phyloP scores from a whole-genome alignment of 75 land plant species.

The Azolla pinnata region DNA sequence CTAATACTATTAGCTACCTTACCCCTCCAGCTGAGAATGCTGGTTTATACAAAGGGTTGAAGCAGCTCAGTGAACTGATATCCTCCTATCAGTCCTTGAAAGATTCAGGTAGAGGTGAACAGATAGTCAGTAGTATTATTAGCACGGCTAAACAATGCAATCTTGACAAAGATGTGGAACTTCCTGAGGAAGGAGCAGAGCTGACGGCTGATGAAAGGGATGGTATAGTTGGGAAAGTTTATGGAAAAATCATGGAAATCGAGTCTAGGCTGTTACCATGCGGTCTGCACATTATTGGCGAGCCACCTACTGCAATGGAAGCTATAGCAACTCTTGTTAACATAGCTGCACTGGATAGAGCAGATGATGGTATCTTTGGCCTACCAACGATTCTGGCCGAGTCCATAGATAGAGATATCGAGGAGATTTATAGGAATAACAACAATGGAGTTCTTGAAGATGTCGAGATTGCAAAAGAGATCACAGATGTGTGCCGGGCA shows the following conservation, averaged over 20 bases:
- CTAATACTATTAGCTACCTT: constrained; percentile 95
- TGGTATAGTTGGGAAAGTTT: constrained; percentile 86
- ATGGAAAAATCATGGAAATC: constrained; percentile 97
- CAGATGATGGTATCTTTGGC: constrained; percentile 74
- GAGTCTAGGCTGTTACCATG: constrained; percentile 92
- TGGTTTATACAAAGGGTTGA: constrained; percentile 94
- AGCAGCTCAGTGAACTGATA: constrained; percentile 93
- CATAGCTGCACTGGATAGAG: constrained; percentile 88
- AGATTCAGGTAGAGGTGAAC: constrained; percentile 86
- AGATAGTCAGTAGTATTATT: constrained; percentile 85
- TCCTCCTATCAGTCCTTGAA: constrained; percentile 95
- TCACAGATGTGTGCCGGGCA: constrained; percentile 84
- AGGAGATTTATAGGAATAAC: constrained; percentile 78
- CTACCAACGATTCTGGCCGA: constrained; percentile 78
- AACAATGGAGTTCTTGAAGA: constrained; percentile 86
- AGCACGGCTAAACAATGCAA: constrained; percentile 98
- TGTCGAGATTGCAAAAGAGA: constrained; percentile 70
- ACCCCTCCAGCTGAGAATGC: constrained; percentile 99
- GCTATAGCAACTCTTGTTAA: constrained; percentile 97
- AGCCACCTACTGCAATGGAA: constrained; percentile 96
- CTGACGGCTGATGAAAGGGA: constrained; percentile 65
- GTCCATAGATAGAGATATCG: constrained; percentile 79
- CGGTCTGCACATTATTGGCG: constrained; percentile 94
- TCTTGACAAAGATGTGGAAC: constrained; percentile 90
- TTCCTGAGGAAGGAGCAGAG: constrained; percentile 81